phyloP scores from a whole-genome alignment of 345 rosid species.

The Erucastrum elatum region DNA sequence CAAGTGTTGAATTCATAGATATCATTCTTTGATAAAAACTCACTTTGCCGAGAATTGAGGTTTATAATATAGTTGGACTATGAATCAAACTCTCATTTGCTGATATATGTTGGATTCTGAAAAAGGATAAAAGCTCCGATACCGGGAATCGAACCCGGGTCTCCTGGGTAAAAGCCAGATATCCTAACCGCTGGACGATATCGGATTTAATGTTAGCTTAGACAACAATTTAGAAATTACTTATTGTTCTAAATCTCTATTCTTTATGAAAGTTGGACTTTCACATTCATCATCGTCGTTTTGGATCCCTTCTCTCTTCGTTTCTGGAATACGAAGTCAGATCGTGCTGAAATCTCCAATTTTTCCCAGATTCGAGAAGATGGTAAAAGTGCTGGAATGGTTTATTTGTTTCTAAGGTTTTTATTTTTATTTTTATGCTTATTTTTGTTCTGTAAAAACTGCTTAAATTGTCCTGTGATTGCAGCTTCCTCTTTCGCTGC shows the following conservation, averaged over 20 bases:
- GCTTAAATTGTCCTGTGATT: neutral
- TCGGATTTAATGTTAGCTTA: slow-evolving; percentile 31
- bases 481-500: slow-evolving; percentile 37
- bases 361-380: neutral
- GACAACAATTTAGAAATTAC: neutral
- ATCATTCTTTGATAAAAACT: neutral
- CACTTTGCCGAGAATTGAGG: neutral
- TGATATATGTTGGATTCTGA: neutral
- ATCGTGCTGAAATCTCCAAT: too few relatives aligned
- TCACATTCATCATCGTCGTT: neutral
- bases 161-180: slow-evolving; percentile 95
- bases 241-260: too few relatives aligned
- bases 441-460: neutral
- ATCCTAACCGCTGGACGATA: slow-evolving; percentile 99
- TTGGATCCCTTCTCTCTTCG: neutral
- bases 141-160: slow-evolving; percentile 84
- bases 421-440: too few relatives aligned
- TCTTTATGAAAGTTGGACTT: neutral
- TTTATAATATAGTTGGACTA: too few relatives aligned
- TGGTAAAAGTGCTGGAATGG: neutral
- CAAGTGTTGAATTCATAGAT: neutral
- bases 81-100: too few relatives aligned
- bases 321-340: too few relatives aligned
- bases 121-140: neutral
- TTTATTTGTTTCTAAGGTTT: neutral